Conservation (phyloP, 805 yeast species). For the Starmerella ratchasimensis region DNA sequence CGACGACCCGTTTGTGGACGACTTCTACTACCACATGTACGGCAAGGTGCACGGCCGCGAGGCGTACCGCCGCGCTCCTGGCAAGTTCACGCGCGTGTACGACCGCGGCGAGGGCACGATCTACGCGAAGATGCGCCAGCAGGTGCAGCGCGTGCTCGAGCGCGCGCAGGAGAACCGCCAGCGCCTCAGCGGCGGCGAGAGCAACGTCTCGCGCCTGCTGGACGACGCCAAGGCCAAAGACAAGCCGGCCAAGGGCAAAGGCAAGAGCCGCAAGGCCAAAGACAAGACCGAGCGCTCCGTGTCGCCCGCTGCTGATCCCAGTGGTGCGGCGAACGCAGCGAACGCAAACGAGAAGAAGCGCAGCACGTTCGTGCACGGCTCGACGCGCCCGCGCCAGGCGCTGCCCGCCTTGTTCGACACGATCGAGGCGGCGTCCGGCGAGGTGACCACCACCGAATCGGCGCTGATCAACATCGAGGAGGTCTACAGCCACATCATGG, state of each 20-base stretch:
- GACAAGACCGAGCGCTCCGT: no score
- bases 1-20: slow-evolving; percentile 94
- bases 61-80: slow-evolving; percentile 3
- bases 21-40: slow-evolving; percentile 87
- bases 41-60: slow-evolving; percentile 46
- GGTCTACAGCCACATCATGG: slow-evolving; percentile 62
- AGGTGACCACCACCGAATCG: slow-evolving; percentile 30
- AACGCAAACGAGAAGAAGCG: no score
- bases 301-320: no score
- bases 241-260: no score
- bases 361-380: slow-evolving; percentile 14
- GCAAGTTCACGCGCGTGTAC: slow-evolving; percentile 60
- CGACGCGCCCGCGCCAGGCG: slow-evolving; percentile 22
- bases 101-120: slow-evolving; percentile 33
- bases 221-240: no score
- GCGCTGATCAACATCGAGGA: slow-evolving; percentile 61
- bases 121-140: slow-evolving; percentile 82
- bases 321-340: no score
- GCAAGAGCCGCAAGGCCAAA: no score
- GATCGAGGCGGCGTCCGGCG: slow-evolving; percentile 17
- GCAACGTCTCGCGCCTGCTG: no score
- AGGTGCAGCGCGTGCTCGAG: slow-evolving; percentile 89
- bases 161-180: slow-evolving; percentile 49
- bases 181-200: no score
- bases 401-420: slow-evolving; percentile 22